These are phyloP conservation scores for Niveomyces coronatus DNA, from an alignment of 2,329 filamentous ascomycete species.

Conservation along the genomic window DNA sequence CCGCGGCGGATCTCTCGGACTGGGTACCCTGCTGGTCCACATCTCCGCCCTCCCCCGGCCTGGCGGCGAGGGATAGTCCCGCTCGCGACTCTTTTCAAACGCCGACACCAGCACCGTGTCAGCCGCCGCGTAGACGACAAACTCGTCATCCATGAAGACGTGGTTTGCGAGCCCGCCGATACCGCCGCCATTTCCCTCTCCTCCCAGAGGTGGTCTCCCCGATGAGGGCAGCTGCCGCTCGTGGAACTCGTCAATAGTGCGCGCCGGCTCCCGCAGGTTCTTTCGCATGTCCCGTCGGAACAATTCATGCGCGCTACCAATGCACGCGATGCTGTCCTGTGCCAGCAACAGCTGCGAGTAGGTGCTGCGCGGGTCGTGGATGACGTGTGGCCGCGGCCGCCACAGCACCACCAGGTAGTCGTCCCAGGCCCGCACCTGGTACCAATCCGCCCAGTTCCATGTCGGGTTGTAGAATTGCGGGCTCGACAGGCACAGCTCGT, in stretches of 20 bases:
- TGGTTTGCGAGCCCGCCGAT: constrained; percentile 4
- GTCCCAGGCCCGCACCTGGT: constrained; percentile 8
- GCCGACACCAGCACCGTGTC: constrained; percentile 4
- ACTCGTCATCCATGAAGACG: constrained; percentile 9
- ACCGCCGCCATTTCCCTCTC: no score
- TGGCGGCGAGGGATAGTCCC: neutral
- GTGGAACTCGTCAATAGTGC: constrained; percentile 7
- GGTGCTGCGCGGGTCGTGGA: constrained; percentile 10
- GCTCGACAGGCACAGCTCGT: constrained; percentile 6
- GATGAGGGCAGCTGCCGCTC: constrained; percentile 1
- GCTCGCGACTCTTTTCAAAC: neutral
- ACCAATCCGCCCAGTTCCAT: constrained; percentile 10
- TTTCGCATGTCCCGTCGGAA: neutral
- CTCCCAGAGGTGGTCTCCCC: no score
- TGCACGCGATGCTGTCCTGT: constrained; percentile 4
- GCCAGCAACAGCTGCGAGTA: constrained; percentile 6
- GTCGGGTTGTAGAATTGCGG: constrained; percentile 7
- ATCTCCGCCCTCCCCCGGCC: neutral
- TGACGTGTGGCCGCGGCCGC: constrained; percentile 9
- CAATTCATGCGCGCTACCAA: neutral
- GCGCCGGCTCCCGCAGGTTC: constrained; percentile 3
- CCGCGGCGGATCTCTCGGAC: neutral
- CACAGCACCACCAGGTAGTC: constrained; percentile 10
- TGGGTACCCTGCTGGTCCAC: no score
- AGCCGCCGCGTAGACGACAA: constrained; percentile 5